Evolutionary conservation across 345 rosid species (phyloP), one percentile per base, ranked within the genome.

Genomic region (Lepidium sativum): DNA sequence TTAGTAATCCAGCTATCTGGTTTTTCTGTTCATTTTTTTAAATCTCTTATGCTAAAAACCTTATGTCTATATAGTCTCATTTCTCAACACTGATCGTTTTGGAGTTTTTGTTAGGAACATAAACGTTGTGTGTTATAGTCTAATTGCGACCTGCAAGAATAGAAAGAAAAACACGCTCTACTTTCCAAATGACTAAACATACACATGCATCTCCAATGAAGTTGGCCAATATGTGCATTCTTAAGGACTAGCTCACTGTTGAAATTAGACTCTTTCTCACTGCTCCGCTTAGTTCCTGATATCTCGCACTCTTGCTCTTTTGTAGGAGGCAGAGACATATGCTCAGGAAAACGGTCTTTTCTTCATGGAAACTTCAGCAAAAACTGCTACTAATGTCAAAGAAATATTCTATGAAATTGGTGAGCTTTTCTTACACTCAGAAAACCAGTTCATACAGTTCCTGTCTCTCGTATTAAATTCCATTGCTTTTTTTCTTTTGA

Each of bases 281-380:
- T 59, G 60, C 37, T 59, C 9, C 31, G 45, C 59, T 29, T 41
- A 9, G 41, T 61, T 70, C 33, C 9, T 62, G 52, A 47, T 47
- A 32, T 43, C 56, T 33, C 25, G 13, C 33, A 49, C 25, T 23
- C 33, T 21, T 35, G 49, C 29, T 39, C 29, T 27, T 68, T 37
- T 70, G 75, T 82, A 94, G 99, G 99, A 87, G 65, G 97, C 99
- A 20, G 80, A 88, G 75, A 59, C 74, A 16, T 94, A 85, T 83
- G 96, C 97, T 12, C 82, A 85, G 43, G 99, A 94, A 70, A 81
- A 88, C 58, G 81, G 83, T 40, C 95, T 94, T 63, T 94, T 94
- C 87, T 94, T 90, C 73, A 83, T 86, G 91, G 99, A 94, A 79
- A 90, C 97, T 44, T 94, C 99, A 31, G 99, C 99, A 3, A 94